A percentile compares a stretch with the other conserved stretches of the same genome.
phyloP scores from a whole-genome alignment of 768 basidiomycete species.

The Strobilomyces echinocephalus region DNA sequence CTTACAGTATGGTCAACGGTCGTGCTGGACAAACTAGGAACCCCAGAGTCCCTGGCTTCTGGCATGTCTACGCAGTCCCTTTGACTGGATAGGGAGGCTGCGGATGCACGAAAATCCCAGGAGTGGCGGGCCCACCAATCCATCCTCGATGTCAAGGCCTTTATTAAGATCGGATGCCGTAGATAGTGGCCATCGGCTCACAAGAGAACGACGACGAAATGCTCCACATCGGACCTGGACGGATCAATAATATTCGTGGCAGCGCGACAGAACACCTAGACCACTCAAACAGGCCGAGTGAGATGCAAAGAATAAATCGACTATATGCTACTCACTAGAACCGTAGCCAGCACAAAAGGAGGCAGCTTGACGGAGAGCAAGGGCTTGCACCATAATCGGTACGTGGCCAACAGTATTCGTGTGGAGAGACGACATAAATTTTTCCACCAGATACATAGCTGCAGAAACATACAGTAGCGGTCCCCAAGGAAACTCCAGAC shows the following conservation, averaged over 20 bases:
- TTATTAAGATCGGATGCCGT: conserved; percentile 9
- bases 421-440: neutral
- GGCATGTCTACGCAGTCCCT: neutral
- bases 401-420: neutral
- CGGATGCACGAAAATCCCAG: neutral
- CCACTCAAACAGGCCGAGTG: neutral
- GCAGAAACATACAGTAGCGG: neutral
- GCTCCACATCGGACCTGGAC: conserved; percentile 5
- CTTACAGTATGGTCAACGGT: neutral
- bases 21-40: neutral
- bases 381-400: neutral
- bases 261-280: neutral
- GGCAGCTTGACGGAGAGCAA: neutral
- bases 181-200: neutral
- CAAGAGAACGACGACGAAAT: conserved; percentile 8
- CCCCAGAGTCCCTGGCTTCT: neutral
- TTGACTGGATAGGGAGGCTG: neutral
- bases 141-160: neutral
- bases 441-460: too few relatives aligned
- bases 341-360: neutral
- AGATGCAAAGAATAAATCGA: neutral
- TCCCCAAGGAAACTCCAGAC: neutral
- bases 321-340: neutral
- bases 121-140: neutral
- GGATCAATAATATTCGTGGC: conserved; percentile 1